Percentiles rank a stretch among this genome's conserved stretches.
These are phyloP conservation scores for Xylogone sp. DNA, from an alignment of 2,329 filamentous ascomycete species.

Conservation along the genomic window DNA sequence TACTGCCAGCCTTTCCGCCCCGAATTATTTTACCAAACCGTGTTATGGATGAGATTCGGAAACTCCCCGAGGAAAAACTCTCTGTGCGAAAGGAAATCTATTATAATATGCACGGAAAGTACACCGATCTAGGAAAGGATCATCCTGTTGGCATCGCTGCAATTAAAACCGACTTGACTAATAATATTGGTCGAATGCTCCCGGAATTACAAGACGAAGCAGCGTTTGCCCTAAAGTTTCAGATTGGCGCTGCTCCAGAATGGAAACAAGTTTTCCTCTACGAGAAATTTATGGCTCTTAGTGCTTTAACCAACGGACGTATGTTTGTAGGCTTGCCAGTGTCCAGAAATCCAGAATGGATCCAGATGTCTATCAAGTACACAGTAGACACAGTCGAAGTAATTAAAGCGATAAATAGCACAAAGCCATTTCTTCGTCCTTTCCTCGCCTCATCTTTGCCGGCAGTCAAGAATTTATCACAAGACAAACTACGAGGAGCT, in stretches of 20 bases:
- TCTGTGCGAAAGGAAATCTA: too few species aligned
- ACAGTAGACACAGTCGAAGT: slow-evolving; percentile 9
- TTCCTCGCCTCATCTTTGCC: too few species aligned
- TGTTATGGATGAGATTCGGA: neutral
- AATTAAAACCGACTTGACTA: slow-evolving; percentile 9
- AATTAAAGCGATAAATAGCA: slow-evolving; percentile 3
- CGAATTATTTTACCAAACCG: neutral
- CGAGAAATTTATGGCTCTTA: slow-evolving; percentile 31
- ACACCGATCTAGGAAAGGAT: neutral
- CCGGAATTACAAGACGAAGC: slow-evolving; percentile 10
- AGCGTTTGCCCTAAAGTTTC: slow-evolving; percentile 2
- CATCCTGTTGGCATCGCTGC: neutral
- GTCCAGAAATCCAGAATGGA: slow-evolving; percentile 22
- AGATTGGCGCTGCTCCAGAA: slow-evolving; percentile 16
- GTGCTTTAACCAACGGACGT: slow-evolving; percentile 34
- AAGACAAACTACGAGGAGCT: too few species aligned
- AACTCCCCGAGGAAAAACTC: slow-evolving; percentile 1
- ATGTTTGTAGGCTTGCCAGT: slow-evolving; percentile 21
- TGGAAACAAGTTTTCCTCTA: slow-evolving; percentile 27
- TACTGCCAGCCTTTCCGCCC: neutral
- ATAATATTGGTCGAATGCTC: slow-evolving; percentile 6
- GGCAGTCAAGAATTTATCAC: too few species aligned
- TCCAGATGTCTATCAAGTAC: slow-evolving; percentile 15
- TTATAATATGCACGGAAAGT: too few species aligned
- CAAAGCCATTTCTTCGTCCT: too few species aligned